A percentile compares a stretch with the other conserved stretches of the same genome.
Evolutionary conservation across 768 basidiomycete genomes (phyloP).

Genomic region (Amanita brunnescens): DNA sequence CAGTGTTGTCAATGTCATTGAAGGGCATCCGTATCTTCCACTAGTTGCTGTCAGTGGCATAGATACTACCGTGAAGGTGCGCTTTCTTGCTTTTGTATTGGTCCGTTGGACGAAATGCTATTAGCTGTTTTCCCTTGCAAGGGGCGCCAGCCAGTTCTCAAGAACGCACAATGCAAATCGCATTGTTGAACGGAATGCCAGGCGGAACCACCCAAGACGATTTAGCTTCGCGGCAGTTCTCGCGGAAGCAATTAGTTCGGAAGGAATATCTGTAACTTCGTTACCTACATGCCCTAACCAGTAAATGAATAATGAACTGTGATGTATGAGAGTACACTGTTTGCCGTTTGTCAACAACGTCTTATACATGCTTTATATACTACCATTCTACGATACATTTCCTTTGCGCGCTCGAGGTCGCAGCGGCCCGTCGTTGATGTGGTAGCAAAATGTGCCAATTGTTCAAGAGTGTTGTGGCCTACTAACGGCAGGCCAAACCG

Average conservation of each 20-base stretch:
- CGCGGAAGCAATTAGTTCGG: conserved; percentile 7
- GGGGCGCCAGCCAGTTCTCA: conserved; percentile 42
- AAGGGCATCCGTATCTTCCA: conserved; percentile 74
- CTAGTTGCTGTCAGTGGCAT: conserved; percentile 84
- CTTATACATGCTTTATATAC: not conserved
- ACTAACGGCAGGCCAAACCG: not conserved
- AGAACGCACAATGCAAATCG: conserved; percentile 38
- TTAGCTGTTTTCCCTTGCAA: conserved; percentile 60
- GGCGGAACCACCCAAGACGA: conserved; percentile 22
- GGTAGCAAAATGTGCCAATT: conserved; percentile 14
- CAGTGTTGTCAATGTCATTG: conserved; percentile 78
- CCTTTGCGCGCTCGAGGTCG: conserved; percentile 10
- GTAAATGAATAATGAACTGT: not conserved
- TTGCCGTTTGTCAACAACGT: not conserved
- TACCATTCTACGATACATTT: not conserved
- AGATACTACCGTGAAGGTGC: conserved; percentile 75
- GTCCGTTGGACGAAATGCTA: conserved; percentile 3
- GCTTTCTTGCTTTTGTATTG: conserved; percentile 5
- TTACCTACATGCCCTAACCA: conserved; percentile 7
- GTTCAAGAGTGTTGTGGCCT: conserved; percentile 10
- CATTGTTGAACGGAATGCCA: conserved; percentile 51
- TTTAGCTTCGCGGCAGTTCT: conserved; percentile 20
- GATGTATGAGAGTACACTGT: not conserved
- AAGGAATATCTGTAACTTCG: not conserved
- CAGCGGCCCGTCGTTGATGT: conserved; percentile 11